Evolutionary conservation across 441 rosid species (phyloP).

Genomic region (Aquilaria agallochum): DNA sequence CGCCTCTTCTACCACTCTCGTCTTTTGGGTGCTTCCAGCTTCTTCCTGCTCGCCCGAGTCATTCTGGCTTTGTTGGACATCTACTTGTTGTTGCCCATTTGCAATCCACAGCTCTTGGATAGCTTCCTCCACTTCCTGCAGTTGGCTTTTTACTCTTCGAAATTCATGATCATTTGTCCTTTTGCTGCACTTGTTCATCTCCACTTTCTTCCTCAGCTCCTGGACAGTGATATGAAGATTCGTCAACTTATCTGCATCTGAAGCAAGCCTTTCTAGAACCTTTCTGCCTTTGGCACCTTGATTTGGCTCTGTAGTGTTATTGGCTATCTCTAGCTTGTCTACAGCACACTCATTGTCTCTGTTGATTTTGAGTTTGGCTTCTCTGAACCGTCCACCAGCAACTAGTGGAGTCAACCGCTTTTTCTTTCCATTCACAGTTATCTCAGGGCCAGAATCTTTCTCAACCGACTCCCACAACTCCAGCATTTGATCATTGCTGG

Average conservation of each 20-base stretch:
- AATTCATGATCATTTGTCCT: conserved; percentile 40
- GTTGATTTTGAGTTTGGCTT: conserved; percentile 13
- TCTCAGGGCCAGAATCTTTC: conserved; percentile 24
- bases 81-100: conserved; percentile 45
- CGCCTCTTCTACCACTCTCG: conserved; percentile 53
- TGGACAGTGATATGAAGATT: conserved; percentile 49
- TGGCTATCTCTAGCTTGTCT: conserved; percentile 56
- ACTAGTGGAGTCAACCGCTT: conserved; percentile 20
- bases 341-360: conserved; percentile 7
- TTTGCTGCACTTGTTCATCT: conserved; percentile 45
- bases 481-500: conserved; percentile 41
- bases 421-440: conserved; percentile 19
- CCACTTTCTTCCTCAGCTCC: conserved; percentile 61
- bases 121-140: conserved; percentile 64
- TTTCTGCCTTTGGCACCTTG: conserved; percentile 42
- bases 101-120: conserved; percentile 45
- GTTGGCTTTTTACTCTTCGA: conserved; percentile 43
- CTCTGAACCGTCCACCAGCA: conserved; percentile 17
- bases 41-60: conserved; percentile 24
- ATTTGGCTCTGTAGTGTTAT: conserved; percentile 27
- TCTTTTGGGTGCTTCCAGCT: conserved; percentile 31
- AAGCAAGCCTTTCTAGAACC: conserved; percentile 64
- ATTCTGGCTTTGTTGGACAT: conserved; percentile 36
- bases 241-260: conserved; percentile 57
- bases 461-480: conserved; percentile 50